Percentiles rank a stretch among this genome's conserved stretches.
phyloP scores from a whole-genome alignment of 2,329 filamentous ascomycete genomes.

The Curvularia sp. region DNA sequence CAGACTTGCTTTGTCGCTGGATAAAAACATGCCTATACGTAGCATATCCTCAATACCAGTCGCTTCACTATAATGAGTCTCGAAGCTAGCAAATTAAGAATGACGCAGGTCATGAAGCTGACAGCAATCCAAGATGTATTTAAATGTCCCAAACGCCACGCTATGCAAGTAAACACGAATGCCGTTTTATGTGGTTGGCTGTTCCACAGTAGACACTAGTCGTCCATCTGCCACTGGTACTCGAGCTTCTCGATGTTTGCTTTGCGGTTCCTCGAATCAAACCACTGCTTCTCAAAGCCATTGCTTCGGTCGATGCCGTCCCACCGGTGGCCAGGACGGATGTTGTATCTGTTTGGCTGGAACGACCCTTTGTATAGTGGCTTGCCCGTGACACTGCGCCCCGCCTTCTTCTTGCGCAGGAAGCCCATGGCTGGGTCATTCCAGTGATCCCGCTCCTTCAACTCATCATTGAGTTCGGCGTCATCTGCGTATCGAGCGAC shows the following conservation, averaged over 20 bases:
- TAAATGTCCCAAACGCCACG: background rate
- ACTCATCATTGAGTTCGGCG: slow-evolving; percentile 79
- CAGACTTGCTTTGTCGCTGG: background rate
- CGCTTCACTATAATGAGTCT: background rate
- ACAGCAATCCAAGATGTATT: background rate
- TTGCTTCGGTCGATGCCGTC: slow-evolving; percentile 95
- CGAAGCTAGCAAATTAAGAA: background rate
- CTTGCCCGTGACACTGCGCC: slow-evolving; percentile 59
- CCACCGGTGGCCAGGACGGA: slow-evolving; percentile 91
- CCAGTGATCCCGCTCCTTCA: slow-evolving; percentile 81
- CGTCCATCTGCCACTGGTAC: slow-evolving; percentile 97
- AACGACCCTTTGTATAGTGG: slow-evolving; percentile 80
- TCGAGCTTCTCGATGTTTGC: slow-evolving; percentile 79
- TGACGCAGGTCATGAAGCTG: background rate
- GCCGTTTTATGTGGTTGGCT: background rate
- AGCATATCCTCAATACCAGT: background rate
- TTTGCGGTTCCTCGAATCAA: slow-evolving; percentile 81
- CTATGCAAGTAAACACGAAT: background rate
- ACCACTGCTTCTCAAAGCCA: slow-evolving; percentile 92
- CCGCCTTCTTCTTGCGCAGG: slow-evolving; percentile 61
- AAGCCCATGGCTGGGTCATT: slow-evolving; percentile 92
- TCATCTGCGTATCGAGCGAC: slow-evolving; percentile 85
- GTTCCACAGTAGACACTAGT: slow-evolving; percentile 54
- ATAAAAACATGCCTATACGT: background rate
- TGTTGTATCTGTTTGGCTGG: slow-evolving; percentile 91